phyloP scores from a whole-genome alignment of 352 stramenopile species.

The Aphanomyces cochlioides region DNA sequence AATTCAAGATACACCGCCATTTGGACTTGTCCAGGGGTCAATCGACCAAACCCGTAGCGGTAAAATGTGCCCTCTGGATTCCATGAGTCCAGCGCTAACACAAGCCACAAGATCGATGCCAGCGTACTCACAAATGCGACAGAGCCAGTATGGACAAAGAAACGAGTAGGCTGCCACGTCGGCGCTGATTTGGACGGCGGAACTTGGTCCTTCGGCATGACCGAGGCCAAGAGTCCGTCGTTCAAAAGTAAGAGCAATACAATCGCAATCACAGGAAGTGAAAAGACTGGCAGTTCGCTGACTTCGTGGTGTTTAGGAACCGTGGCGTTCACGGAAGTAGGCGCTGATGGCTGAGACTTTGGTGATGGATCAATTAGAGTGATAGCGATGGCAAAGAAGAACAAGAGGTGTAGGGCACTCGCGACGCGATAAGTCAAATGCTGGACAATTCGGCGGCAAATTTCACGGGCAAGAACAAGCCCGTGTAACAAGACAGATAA shows the following conservation, averaged over 20 bases:
- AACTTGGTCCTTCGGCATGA: slow-evolving; percentile 85
- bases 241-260: slow-evolving; percentile 95
- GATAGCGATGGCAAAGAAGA: slow-evolving; percentile 93
- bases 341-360: slow-evolving; percentile 6
- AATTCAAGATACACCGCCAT: slow-evolving; percentile 95
- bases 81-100: slow-evolving; percentile 82
- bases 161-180: slow-evolving; percentile 66
- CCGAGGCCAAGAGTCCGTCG: slow-evolving; percentile 90
- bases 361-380: slow-evolving; percentile 72
- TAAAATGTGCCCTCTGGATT: slow-evolving; percentile 60
- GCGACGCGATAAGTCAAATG: slow-evolving; percentile 94
- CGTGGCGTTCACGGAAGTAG: slow-evolving; percentile 36
- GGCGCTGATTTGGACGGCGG: slow-evolving; percentile 62
- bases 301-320: slow-evolving; percentile 34
- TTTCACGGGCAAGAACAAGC: slow-evolving; percentile 87
- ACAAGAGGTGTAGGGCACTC: slow-evolving; percentile 86
- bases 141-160: slow-evolving; percentile 51
- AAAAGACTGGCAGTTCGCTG: slow-evolving; percentile 68
- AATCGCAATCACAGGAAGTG: slow-evolving; percentile 90
- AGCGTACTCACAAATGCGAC: slow-evolving; percentile 75
- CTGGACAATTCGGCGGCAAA: slow-evolving; percentile 93
- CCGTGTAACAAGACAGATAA: slow-evolving; percentile 89
- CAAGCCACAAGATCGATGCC: slow-evolving; percentile 79
- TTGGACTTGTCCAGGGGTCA: slow-evolving; percentile 78
- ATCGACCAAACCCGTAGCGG: slow-evolving; percentile 49